These are phyloP conservation scores for Cynara cardunculus DNA, from an alignment of 129 eudicot genomes.

Conservation along the genomic window DNA sequence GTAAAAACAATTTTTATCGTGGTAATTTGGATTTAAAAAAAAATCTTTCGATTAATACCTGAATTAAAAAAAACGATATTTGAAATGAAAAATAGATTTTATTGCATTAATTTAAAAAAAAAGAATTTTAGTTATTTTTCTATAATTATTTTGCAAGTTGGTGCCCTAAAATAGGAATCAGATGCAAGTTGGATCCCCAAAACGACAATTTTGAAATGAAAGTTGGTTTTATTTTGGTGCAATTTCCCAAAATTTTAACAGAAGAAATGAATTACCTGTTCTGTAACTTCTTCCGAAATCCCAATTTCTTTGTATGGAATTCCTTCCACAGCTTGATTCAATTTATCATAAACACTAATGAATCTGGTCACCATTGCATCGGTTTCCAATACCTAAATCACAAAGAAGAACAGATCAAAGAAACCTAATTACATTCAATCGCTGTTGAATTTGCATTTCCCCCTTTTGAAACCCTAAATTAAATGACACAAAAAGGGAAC, in stretches of 20 bases:
- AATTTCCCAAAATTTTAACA: background rate
- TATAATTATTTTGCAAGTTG: too few species aligned
- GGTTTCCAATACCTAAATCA: slow-evolving; percentile 56
- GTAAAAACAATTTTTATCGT: too few species aligned
- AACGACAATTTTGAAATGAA: too few species aligned
- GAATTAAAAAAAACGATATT: too few species aligned
- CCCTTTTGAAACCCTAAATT: background rate
- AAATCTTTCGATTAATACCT: too few species aligned
- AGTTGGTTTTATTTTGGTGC: background rate
- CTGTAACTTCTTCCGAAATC: slow-evolving; percentile 75
- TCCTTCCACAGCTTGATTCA: slow-evolving; percentile 57
- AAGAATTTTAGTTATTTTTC: too few species aligned
- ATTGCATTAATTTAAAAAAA: too few species aligned
- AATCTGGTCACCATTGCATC: slow-evolving; percentile 63
- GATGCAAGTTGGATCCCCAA: too few species aligned
- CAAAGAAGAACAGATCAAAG: background rate
- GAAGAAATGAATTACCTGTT: slow-evolving; percentile 39
- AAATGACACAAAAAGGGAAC: background rate
- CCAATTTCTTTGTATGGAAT: slow-evolving; percentile 70
- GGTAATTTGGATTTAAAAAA: too few species aligned
- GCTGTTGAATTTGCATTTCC: background rate
- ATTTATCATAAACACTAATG: slow-evolving; percentile 55
- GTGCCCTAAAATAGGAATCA: too few species aligned
- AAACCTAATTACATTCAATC: background rate
- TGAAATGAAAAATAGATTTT: too few species aligned